These are phyloP conservation scores for Piedraia hortae DNA, from an alignment of 2,329 filamentous ascomycete genomes.

Conservation along the genomic window DNA sequence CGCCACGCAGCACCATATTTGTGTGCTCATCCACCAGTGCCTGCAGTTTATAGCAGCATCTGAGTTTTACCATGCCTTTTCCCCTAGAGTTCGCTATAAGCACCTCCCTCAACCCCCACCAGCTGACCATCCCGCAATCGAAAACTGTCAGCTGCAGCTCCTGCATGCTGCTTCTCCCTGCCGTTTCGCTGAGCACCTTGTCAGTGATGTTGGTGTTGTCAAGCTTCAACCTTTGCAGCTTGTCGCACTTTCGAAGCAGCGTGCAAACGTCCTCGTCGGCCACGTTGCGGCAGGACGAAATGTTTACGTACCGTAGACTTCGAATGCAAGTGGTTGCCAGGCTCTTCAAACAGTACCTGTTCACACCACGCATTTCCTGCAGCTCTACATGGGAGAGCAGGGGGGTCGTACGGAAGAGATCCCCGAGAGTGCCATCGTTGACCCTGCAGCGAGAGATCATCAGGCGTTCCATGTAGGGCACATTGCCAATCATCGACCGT, in stretches of 20 bases:
- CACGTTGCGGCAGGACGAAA: slow-evolving; percentile 72
- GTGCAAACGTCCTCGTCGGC: slow-evolving; percentile 65
- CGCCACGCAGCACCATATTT: slow-evolving; percentile 54
- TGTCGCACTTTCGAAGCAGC: slow-evolving; percentile 46
- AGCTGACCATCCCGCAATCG: slow-evolving; percentile 77
- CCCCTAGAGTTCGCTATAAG: slow-evolving; percentile 15
- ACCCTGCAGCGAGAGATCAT: slow-evolving; percentile 59
- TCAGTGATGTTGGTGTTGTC: slow-evolving; percentile 87
- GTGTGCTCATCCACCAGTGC: slow-evolving; percentile 85
- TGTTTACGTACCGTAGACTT: slow-evolving; percentile 48
- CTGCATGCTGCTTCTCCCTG: slow-evolving; percentile 41
- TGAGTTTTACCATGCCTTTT: slow-evolving; percentile 41
- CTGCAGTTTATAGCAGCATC: slow-evolving; percentile 89
- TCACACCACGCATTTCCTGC: slow-evolving; percentile 56
- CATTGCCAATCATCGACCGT: slow-evolving; percentile 40
- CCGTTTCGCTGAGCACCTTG: slow-evolving; percentile 59
- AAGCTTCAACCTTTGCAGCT: slow-evolving; percentile 47
- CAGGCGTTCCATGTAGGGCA: slow-evolving; percentile 57
- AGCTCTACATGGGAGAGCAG: slow-evolving; percentile 65
- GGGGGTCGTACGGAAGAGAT: slow-evolving; percentile 47
- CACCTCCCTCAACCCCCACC: slow-evolving; percentile 71
- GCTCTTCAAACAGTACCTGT: slow-evolving; percentile 45
- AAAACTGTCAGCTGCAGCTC: slow-evolving; percentile 43
- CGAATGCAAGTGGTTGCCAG: slow-evolving; percentile 49
- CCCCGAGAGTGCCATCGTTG: slow-evolving; percentile 43